A percentile compares a stretch with the other conserved stretches of the same genome.
These are phyloP conservation scores for Glycyrrhiza uralensis DNA, from an alignment of 306 rosid species.

Conservation along the genomic window DNA sequence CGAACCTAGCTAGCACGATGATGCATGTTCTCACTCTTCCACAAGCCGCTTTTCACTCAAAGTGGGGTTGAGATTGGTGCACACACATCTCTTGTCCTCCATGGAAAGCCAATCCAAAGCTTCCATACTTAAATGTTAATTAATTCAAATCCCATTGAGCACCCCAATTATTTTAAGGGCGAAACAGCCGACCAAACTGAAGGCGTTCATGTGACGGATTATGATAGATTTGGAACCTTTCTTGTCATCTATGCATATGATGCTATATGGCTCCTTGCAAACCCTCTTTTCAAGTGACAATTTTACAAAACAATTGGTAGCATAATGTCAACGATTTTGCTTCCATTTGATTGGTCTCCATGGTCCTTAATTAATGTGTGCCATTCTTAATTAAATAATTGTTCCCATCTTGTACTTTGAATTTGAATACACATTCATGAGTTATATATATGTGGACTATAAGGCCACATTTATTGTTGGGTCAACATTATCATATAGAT, in stretches of 20 bases:
- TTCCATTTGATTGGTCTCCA: conserved; percentile 17
- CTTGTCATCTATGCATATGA: conserved; percentile 48
- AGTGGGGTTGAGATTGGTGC: conserved; percentile 74
- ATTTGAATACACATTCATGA: conserved; percentile 19
- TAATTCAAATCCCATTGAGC: conserved; percentile 43
- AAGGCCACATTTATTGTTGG: conserved; percentile 17
- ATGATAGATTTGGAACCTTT: conserved; percentile 75
- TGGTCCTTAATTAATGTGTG: conserved; percentile 20
- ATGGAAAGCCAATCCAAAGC: conserved; percentile 57
- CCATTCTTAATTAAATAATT: conserved; percentile 14
- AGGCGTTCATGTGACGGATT: conserved; percentile 70
- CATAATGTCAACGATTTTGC: conserved; percentile 54
- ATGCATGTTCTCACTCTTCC: conserved; percentile 69
- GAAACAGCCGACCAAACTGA: conserved; percentile 68
- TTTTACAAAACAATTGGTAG: conserved; percentile 18
- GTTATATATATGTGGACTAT: conserved; percentile 15
- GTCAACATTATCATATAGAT: conserved; percentile 17
- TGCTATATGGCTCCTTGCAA: conserved; percentile 15
- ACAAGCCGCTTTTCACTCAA: conserved; percentile 65
- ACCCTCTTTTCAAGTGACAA: conserved; percentile 14
- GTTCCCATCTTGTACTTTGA: conserved; percentile 17
- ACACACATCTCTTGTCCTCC: conserved; percentile 60
- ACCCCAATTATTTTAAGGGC: conserved; percentile 42
- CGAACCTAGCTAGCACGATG: conserved; percentile 61
- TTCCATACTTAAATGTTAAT: conserved; percentile 36